Percentiles rank a stretch among this genome's conserved stretches.
Conservation (phyloP, 192 early-diverging fungal species). For the Gigaspora rosea region DNA sequence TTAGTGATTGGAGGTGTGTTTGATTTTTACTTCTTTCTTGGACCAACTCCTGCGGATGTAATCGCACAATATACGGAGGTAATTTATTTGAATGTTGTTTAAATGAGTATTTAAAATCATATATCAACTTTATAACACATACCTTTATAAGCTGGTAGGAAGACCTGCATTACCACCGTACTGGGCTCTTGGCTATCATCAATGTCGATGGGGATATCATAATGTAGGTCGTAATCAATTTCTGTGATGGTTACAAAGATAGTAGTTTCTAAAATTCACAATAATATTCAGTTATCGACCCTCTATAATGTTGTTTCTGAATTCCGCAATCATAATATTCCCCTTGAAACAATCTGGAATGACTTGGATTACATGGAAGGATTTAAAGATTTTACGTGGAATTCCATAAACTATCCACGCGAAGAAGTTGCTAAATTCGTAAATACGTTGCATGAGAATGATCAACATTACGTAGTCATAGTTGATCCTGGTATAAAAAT, state of each 20-base stretch:
- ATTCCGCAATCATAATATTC: constrained; percentile 59
- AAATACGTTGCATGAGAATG: constrained; percentile 39
- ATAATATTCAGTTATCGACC: neutral
- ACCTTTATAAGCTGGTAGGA: constrained; percentile 41
- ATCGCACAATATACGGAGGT: constrained; percentile 63
- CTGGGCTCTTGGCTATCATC: constrained; percentile 65
- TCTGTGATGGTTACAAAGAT: neutral
- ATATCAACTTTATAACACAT: too few species aligned
- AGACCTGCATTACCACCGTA: constrained; percentile 63
- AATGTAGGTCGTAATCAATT: constrained; percentile 38
- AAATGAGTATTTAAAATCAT: neutral
- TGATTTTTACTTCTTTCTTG: constrained; percentile 66
- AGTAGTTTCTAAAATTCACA: neutral
- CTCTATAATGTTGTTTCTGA: constrained; percentile 49
- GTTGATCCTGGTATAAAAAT: constrained; percentile 64
- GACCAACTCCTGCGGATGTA: constrained; percentile 43
- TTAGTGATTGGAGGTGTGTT: constrained; percentile 64
- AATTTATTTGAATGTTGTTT: neutral
- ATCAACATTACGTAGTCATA: constrained; percentile 64
- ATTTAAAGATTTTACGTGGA: constrained; percentile 64
- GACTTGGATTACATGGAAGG: constrained; percentile 76
- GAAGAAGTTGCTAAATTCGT: constrained; percentile 52
- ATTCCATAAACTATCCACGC: constrained; percentile 56
- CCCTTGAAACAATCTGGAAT: constrained; percentile 65
- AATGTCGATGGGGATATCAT: constrained; percentile 66